Evolutionary conservation across 2,329 filamentous ascomycete species (phyloP).

Genomic region (Chrysoporthe deuterocubensis): DNA sequence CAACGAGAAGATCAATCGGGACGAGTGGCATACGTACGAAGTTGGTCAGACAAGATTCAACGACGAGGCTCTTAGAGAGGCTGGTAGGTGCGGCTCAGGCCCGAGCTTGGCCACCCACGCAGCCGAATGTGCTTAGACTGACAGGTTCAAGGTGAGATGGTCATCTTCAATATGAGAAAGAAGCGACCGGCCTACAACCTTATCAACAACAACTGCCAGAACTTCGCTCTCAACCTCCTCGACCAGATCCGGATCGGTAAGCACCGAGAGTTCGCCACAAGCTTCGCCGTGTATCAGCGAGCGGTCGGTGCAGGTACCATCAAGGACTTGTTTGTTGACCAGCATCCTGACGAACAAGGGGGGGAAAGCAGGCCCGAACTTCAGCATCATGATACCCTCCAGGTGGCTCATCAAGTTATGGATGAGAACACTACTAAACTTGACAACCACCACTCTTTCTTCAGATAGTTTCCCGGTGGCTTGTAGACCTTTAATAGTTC

Average conservation of each 20-base stretch:
- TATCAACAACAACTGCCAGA: conserved; percentile 65
- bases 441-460: conserved; percentile 42
- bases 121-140: neutral
- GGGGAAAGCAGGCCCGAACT: conserved; percentile 31
- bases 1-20: conserved; percentile 50
- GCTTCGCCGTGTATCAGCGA: conserved; percentile 56
- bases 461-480: conserved; percentile 2
- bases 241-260: conserved; percentile 57
- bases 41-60: conserved; percentile 59
- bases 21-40: conserved; percentile 55
- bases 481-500: too few relatives aligned
- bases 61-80: conserved; percentile 55
- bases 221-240: conserved; percentile 56
- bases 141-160: conserved; percentile 48
- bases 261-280: conserved; percentile 57
- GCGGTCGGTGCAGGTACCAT: conserved; percentile 55
- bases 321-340: conserved; percentile 52
- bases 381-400: conserved; percentile 46
- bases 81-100: conserved; percentile 42
- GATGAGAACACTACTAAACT: conserved; percentile 57
- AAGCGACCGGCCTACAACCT: conserved; percentile 58
- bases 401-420: conserved; percentile 57
- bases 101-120: neutral
- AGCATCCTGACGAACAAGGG: conserved; percentile 37
- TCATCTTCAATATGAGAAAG: conserved; percentile 55